A percentile compares a stretch with the other conserved stretches of the same genome.
phyloP scores from a whole-genome alignment of 78 protist species.

The Cyanophora paradoxa region DNA sequence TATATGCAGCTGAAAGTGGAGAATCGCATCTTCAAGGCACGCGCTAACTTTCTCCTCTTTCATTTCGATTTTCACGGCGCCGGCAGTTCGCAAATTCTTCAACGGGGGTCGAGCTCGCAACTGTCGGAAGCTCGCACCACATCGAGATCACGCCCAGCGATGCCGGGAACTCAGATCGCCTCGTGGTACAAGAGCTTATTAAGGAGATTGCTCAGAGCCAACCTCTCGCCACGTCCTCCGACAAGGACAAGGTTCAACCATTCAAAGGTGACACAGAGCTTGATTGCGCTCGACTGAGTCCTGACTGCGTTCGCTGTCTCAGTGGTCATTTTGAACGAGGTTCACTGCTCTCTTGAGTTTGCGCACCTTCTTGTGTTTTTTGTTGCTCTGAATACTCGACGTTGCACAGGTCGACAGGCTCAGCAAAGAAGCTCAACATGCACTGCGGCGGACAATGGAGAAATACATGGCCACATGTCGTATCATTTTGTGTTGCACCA shows the following conservation, averaged over 20 bases:
- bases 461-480: slow-evolving; percentile 46
- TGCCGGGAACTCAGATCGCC: slow-evolving; percentile 51
- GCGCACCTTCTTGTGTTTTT: too few species aligned
- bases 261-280: too few species aligned
- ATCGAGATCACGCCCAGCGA: slow-evolving; percentile 93
- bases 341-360: too few species aligned
- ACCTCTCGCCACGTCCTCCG: slow-evolving; percentile 34
- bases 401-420: too few species aligned
- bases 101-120: slow-evolving; percentile 57
- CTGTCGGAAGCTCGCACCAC: slow-evolving; percentile 64
- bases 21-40: background rate
- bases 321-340: slow-evolving; percentile 84
- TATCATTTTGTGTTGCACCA: slow-evolving; percentile 5
- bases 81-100: background rate
- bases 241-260: too few species aligned
- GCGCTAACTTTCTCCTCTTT: too few species aligned
- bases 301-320: background rate
- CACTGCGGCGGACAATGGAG: slow-evolving; percentile 97
- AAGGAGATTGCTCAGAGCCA: slow-evolving; percentile 88
- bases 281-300: too few species aligned
- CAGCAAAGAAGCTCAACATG: slow-evolving; percentile 85
- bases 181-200: slow-evolving; percentile 45
- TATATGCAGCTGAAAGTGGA: slow-evolving; percentile 50
- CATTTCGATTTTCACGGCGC: too few species aligned
- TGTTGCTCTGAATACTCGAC: too few species aligned